Evolutionary conservation across 1,139 yeast genomes (phyloP), one percentile per base, ranked within the genome.

Genomic region (Zygosaccharomyces pseudobailii): DNA sequence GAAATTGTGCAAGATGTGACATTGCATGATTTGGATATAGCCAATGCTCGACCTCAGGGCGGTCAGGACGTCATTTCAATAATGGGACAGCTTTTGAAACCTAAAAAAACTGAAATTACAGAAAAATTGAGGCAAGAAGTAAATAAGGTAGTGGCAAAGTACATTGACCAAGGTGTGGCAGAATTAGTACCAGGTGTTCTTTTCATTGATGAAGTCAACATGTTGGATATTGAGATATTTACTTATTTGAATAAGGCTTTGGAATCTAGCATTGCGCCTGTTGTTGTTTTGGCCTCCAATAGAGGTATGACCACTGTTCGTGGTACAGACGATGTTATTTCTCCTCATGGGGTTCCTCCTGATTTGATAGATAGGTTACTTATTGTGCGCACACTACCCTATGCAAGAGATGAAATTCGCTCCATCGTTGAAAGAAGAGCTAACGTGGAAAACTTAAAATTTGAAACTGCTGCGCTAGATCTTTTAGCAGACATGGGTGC

Each of bases 51-150:
- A 62, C 98, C 99, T 10, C 97, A 92, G 71, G 98, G 98, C 55
- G 98, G 98, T 28, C 98, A 94, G 71, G 98, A 92, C 65, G 95
- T 94, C 43, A 78, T 92, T 65, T 88, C 97, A 6, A 88, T 94
- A 96, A 92, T 92, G 98, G 97, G 97, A 38, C 98, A 92, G 71
- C 74, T 92, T 55, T 76, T 92, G 74, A 92, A 90, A 71, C 97
- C 97, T 48, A 84, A 87, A 60, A 92, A 92, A 72, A 92, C 99
- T n/a, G 99, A 92, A 70, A 92, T 92, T 63, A 94, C 98, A 39
- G 98, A 92, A 62, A 92, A 94, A 68, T 78, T 92, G 65, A 81
- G 99, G 67, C 73, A 76, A 37, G 98, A 92, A 71, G 96, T 92
- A 56, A 90, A 92, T 72, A 89, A 87, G 70, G 96, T 92, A 49